Evolutionary conservation across 2,329 filamentous ascomycete genomes (phyloP).

Genomic region (Alternaria rosae): DNA sequence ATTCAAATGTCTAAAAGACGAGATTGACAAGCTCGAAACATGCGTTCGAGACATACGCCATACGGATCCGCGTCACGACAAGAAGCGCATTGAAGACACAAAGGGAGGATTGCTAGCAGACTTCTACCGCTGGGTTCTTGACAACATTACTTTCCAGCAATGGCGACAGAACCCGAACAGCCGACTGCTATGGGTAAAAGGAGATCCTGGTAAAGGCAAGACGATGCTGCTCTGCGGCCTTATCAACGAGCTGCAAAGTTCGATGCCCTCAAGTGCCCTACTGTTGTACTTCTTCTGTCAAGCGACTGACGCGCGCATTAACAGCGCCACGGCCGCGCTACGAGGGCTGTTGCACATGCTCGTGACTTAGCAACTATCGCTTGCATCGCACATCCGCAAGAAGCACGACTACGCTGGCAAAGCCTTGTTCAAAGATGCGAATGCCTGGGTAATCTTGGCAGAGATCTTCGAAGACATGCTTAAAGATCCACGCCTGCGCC

Average conservation of each 20-base stretch:
- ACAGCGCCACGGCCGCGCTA: slow-evolving; percentile 52
- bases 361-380: slow-evolving; percentile 27
- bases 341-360: slow-evolving; percentile 56
- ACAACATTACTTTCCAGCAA: slow-evolving; percentile 24
- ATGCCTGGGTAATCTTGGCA: slow-evolving; percentile 16
- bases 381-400: slow-evolving; percentile 12
- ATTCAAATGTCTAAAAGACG: background rate
- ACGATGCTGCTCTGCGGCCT: slow-evolving; percentile 45
- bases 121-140: slow-evolving; percentile 12
- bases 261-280: slow-evolving; percentile 3
- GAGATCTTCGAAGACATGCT: slow-evolving; percentile 53
- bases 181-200: slow-evolving; percentile 38
- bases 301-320: slow-evolving; percentile 44
- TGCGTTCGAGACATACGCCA: background rate
- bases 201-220: slow-evolving; percentile 45
- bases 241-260: slow-evolving; percentile 36
- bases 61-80: background rate
- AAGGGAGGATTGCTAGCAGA: slow-evolving; percentile 10
- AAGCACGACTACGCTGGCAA: slow-evolving; percentile 6
- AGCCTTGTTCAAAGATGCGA: slow-evolving; percentile 12
- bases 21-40: background rate
- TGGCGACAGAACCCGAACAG: slow-evolving; percentile 21
- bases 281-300: slow-evolving; percentile 49
- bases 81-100: background rate
- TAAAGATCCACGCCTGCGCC: slow-evolving; percentile 32